These are phyloP conservation scores for Cucurbita moschata DNA, from an alignment of 306 rosid genomes.

Conservation along the genomic window DNA sequence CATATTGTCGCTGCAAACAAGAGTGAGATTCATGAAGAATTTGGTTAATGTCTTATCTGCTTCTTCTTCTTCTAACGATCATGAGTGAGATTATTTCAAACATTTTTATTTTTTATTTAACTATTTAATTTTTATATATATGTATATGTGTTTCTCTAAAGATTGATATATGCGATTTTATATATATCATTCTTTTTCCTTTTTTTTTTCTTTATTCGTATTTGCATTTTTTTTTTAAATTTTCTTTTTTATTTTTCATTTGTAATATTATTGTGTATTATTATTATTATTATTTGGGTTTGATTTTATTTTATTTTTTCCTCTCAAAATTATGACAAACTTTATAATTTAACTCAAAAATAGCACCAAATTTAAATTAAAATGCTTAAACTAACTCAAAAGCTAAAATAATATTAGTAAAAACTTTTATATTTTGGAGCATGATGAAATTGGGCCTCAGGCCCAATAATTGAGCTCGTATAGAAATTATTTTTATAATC, in stretches of 20 bases:
- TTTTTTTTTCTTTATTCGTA: not conserved
- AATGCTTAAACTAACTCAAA: too few relatives aligned
- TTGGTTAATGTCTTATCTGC: not conserved
- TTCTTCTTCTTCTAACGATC: not conserved
- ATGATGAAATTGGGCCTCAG: too few relatives aligned
- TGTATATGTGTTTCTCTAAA: not conserved
- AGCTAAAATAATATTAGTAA: too few relatives aligned
- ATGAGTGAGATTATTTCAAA: not conserved
- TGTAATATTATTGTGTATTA: not conserved
- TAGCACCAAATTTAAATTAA: too few relatives aligned
- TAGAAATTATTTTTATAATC: too few relatives aligned
- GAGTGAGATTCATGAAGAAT: not conserved
- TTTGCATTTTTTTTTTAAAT: not conserved
- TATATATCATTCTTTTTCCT: not conserved
- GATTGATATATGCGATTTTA: conserved; percentile 2
- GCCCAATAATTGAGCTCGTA: too few relatives aligned
- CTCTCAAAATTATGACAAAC: not conserved
- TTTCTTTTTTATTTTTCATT: not conserved
- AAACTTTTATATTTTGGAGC: too few relatives aligned
- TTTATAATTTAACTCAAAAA: too few relatives aligned
- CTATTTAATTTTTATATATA: not conserved
- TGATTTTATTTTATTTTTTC: not conserved
- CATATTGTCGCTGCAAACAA: not conserved
- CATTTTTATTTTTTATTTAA: not conserved
- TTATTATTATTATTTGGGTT: not conserved